Evolutionary conservation across 2,329 filamentous ascomycete species (phyloP), one percentile per base, ranked within the genome.

Genomic region (Penicillium concentricum): DNA sequence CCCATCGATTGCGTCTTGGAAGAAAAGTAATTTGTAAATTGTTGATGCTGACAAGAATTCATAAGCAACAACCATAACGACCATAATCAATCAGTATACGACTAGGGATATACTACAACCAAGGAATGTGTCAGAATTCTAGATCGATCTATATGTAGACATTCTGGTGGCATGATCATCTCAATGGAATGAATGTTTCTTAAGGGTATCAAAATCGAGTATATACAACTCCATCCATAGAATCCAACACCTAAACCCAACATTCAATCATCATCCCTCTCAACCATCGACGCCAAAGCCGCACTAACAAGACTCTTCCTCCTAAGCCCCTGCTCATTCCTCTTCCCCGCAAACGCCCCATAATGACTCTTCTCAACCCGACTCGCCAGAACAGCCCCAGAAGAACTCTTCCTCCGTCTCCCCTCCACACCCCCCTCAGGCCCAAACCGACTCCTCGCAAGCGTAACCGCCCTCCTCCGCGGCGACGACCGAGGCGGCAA

Each of bases 251-350:
- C 28, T 16, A 26, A 37, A 37, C 6, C 15, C 26, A 20, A 18
- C 28, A n/a, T n/a, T 52, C 16, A 46, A 18, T 45, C 13, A 15
- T 51, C 46, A 18, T 49, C 54, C 30, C 49, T 58, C 53, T 72
- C 70, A 26, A 67, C 67, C 58, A 74, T 68, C 15, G 71, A 73
- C 10, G 72, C 72, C 61, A 76, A 60, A 39, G 72, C 72, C 13
- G 73, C 72, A 64, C 68, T 74, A 9, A 76, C 73, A 39, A 76
- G 60, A 50, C 73, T 76, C 64, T 72, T 74, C 50, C 73, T 61
- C 22, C 73, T 58, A 22, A 75, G 50, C 0, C 72, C 72, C 46
- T 74, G 71, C 45, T 75, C 73, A 53, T 67, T 68, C 59, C 70
- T 72, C 61, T 24, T 69, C 69, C 32, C 69, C 51, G 39, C 44